A percentile compares a stretch with the other conserved stretches of the same genome.
phyloP scores from a whole-genome alignment of 2,329 filamentous ascomycete species.

The Aspergillus fructus region DNA sequence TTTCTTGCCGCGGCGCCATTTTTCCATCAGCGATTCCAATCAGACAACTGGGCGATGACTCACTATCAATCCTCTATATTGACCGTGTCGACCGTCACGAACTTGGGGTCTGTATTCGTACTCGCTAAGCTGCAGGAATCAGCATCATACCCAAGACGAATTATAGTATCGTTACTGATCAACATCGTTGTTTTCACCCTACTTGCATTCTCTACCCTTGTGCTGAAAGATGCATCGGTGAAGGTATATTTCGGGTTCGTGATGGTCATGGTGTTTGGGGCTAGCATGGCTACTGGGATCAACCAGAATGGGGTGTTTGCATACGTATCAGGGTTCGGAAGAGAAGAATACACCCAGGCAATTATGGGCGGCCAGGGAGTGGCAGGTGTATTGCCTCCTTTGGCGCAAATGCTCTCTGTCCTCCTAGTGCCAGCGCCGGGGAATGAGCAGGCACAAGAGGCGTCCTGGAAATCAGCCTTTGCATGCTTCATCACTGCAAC shows the following conservation, averaged over 20 bases:
- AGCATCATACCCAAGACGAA: constrained; percentile 85
- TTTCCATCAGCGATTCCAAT: constrained; percentile 78
- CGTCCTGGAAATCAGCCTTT: constrained; percentile 71
- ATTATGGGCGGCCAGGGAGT: constrained; percentile 95
- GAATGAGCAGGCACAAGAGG: constrained; percentile 36
- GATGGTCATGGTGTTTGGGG: constrained; percentile 75
- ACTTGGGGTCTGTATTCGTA: constrained; percentile 71
- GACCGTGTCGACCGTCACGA: constrained; percentile 80
- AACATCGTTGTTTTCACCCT: constrained; percentile 76
- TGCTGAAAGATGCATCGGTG: constrained; percentile 63
- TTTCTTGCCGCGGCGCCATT: constrained; percentile 93
- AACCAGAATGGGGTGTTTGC: constrained; percentile 95
- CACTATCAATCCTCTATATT: constrained; percentile 91
- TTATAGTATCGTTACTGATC: constrained; percentile 72
- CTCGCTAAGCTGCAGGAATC: constrained; percentile 77
- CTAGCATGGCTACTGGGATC: constrained; percentile 77
- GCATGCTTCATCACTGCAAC: constrained; percentile 90
- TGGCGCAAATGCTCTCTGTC: constrained; percentile 83
- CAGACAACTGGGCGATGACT: constrained; percentile 67
- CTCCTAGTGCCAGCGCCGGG: constrained; percentile 59
- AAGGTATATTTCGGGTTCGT: constrained; percentile 75
- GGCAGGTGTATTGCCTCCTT: constrained; percentile 82
- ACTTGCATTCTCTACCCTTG: constrained; percentile 74
- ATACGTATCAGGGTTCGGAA: constrained; percentile 80
- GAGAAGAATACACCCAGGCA: constrained; percentile 87